Conservation (phyloP, 2,329 filamentous ascomycete species). For the Clonostachys rhizophaga region DNA sequence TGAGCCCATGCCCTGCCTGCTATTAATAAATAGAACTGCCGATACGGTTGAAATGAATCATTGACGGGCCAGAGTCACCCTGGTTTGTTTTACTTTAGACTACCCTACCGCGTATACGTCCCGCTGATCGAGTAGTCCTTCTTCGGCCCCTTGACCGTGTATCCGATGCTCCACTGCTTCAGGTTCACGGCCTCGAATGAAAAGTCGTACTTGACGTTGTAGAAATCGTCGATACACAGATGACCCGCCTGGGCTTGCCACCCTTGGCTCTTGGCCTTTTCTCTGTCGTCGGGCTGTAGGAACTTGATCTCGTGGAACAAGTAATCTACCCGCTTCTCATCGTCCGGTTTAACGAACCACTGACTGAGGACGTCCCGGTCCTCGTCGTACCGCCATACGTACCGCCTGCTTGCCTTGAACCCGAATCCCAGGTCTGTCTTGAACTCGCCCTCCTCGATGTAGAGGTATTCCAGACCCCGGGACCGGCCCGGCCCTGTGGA, state of each 20-base stretch:
- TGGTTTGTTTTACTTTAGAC: neutral
- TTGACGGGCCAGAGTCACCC: neutral
- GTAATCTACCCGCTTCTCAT: slow-evolving; percentile 60
- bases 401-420: slow-evolving; percentile 60
- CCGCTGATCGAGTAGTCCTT: slow-evolving; percentile 67
- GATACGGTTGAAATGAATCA: too few relatives aligned
- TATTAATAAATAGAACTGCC: too few relatives aligned
- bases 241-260: slow-evolving; percentile 66
- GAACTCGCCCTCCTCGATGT: slow-evolving; percentile 64
- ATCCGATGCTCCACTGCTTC: slow-evolving; percentile 53
- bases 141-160: slow-evolving; percentile 65
- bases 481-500: slow-evolving; percentile 8
- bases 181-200: slow-evolving; percentile 53
- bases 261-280: slow-evolving; percentile 24
- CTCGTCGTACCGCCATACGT: slow-evolving; percentile 69
- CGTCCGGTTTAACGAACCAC: slow-evolving; percentile 68
- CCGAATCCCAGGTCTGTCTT: slow-evolving; percentile 47
- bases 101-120: slow-evolving; percentile 35
- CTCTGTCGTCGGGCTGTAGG: slow-evolving; percentile 19
- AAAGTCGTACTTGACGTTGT: slow-evolving; percentile 67
- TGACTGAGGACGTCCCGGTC: slow-evolving; percentile 56
- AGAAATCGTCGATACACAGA: slow-evolving; percentile 67
- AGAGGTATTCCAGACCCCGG: slow-evolving; percentile 58
- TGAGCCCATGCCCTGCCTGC: too few relatives aligned
- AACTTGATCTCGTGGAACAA: slow-evolving; percentile 74